Evolutionary conservation across 768 basidiomycete genomes (phyloP).

Genomic region (Auricularia sp.): DNA sequence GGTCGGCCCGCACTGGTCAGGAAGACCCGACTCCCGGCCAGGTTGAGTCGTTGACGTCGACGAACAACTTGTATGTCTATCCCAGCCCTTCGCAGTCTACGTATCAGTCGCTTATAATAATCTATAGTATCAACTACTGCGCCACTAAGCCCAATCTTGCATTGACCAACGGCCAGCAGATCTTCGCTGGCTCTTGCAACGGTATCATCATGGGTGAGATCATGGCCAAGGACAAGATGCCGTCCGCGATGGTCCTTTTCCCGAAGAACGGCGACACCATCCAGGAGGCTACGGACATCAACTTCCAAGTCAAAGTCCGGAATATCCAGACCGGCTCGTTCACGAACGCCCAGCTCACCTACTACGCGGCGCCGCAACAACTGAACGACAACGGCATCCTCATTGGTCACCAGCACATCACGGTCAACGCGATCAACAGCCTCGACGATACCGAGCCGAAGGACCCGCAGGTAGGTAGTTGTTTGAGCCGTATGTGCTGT

Average conservation of each 20-base stretch:
- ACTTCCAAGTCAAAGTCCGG: conserved; percentile 18
- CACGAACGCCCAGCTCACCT: conserved; percentile 18
- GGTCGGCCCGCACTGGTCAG: conserved; percentile 13
- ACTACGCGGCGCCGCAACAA: conserved; percentile 19
- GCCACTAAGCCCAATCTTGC: conserved; percentile 14
- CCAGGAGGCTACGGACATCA: conserved; percentile 18
- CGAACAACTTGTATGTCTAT: conserved; percentile 19
- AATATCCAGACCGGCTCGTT: conserved; percentile 17
- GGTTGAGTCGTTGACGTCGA: conserved; percentile 18
- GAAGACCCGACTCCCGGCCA: conserved; percentile 12
- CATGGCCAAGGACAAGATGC: conserved; percentile 10
- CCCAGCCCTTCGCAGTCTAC: not conserved
- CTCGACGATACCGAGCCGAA: conserved; percentile 11
- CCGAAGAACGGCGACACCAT: conserved; percentile 18
- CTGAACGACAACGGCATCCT: conserved; percentile 18
- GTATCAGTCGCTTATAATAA: not conserved
- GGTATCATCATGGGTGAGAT: conserved; percentile 21
- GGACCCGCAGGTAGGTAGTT: conserved; percentile 10
- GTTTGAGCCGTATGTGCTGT: too few species aligned
- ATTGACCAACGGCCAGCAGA: conserved; percentile 23
- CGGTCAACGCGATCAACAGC: conserved; percentile 18
- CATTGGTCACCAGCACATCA: conserved; percentile 24
- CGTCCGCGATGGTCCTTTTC: conserved; percentile 14
- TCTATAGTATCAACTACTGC: conserved; percentile 13
- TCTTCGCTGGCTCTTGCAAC: conserved; percentile 20